Conservation (phyloP, 208 protist genomes). For the Angomonas deanei region DNA sequence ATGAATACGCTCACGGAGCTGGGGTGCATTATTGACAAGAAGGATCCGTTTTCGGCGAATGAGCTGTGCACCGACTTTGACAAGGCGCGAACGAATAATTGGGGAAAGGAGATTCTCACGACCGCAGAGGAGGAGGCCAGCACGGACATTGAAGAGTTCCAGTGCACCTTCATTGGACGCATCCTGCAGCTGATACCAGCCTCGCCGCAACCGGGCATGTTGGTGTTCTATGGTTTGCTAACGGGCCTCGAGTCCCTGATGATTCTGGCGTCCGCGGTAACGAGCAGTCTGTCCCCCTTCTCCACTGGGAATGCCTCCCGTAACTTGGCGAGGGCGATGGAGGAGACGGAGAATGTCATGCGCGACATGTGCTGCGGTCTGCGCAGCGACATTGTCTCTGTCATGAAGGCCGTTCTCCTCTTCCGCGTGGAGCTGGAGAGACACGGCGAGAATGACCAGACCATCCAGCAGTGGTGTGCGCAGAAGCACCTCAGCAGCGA, state of each 20-base stretch:
- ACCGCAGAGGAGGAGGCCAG: slow-evolving; percentile 23
- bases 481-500: slow-evolving; percentile 60
- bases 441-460: slow-evolving; percentile 31
- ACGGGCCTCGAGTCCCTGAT: slow-evolving; percentile 60
- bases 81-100: slow-evolving; percentile 12
- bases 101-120: slow-evolving; percentile 21
- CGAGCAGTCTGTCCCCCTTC: slow-evolving; percentile 60
- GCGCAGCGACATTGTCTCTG: slow-evolving; percentile 56
- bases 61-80: slow-evolving; percentile 35
- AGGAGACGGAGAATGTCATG: slow-evolving; percentile 79
- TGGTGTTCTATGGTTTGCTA: slow-evolving; percentile 70
- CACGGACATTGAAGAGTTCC: slow-evolving; percentile 33
- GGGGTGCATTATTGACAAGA: slow-evolving; percentile 60
- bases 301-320: slow-evolving; percentile 23
- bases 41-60: slow-evolving; percentile 17
- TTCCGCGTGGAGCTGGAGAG: slow-evolving; percentile 28
- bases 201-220: slow-evolving; percentile 48
- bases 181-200: slow-evolving; percentile 71
- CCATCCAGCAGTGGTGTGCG: slow-evolving; percentile 47
- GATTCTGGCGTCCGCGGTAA: slow-evolving; percentile 64
- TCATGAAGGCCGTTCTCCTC: slow-evolving; percentile 56
- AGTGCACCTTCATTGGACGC: slow-evolving; percentile 59
- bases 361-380: slow-evolving; percentile 43
- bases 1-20: slow-evolving; percentile 66
- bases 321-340: slow-evolving; percentile 55